Base-by-base conservation (phyloP, 2,329 filamentous ascomycete genomes). In the Hirsutella rhossiliensis region DNA sequence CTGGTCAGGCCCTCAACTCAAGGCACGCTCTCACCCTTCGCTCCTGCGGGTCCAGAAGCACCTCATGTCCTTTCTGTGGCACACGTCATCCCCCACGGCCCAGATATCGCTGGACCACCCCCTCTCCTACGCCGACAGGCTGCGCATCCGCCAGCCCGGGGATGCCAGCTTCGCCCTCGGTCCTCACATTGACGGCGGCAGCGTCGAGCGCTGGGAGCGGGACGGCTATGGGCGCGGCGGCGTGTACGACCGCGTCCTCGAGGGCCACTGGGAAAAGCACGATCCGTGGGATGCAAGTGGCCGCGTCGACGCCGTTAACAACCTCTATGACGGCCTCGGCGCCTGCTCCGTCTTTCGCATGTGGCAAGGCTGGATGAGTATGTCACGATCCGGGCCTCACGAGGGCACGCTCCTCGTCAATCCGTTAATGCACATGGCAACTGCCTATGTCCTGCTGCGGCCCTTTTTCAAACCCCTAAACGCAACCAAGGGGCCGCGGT, bases 301-400 rank as follows among this genome's bases (percentile, higher is more conserved):
- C 7, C 75, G 89, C 4, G 69, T 90, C 0, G 62, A 66, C 0
- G 86, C 83, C 3, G 73, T 78, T 3, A 80, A 77, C 47, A 82
- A 95, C 60, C 65, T 89, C 30, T 92, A 96, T 59, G 73, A 86
- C 42, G 87, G 88, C 1, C 73, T 87, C 0, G 88, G 89, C 0
- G 80, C 84, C 1, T 94, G 87, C 63, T 82, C 75, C 39, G 87
- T 88, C 69, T 88, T 95, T 63, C 76, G 90, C 34, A 84, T 87
- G 73, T 90, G 86, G 61, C 89, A 96, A 63, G 89, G 87, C 17
- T 96, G 89, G 89, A 62, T 96, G 43, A 77, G 76, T 47, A 82
- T 96, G 73, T 87, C 82, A 46, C 65, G 69, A n/a, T 82, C 79
- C 0, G 78, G 72, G 0, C 84, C 86, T 0, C 71, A 72, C 5